These are phyloP conservation scores for Rhododendron mucronatum DNA, from an alignment of 148 eudicot genomes.

Conservation along the genomic window DNA sequence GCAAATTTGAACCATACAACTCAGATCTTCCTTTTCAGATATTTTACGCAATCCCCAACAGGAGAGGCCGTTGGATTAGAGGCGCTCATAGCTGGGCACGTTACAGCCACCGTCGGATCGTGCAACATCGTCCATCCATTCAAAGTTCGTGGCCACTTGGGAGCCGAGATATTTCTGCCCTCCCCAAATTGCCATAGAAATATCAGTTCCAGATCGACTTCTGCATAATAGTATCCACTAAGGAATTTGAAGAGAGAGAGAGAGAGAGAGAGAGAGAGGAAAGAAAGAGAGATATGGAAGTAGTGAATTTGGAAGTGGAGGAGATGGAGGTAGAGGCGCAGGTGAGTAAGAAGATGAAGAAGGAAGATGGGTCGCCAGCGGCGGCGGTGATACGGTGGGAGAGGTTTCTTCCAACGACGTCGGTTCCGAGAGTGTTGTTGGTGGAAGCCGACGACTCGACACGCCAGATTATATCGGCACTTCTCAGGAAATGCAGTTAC, in stretches of 20 bases:
- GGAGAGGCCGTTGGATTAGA: not conserved
- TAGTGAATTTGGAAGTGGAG: not conserved
- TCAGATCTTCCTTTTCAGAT: not conserved
- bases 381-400: not conserved
- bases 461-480: not conserved
- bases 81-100: not conserved
- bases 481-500: constrained; percentile 3
- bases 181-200: not conserved
- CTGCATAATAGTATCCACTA: not conserved
- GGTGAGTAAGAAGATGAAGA: not conserved
- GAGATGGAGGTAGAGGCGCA: not conserved
- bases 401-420: not conserved
- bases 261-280: not conserved
- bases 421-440: not conserved
- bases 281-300: not conserved
- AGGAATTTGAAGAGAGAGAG: not conserved
- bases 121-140: not conserved
- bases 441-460: not conserved
- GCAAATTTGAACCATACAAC: not conserved
- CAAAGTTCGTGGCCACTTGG: not conserved
- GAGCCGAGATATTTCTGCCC: not conserved
- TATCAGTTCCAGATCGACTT: not conserved
- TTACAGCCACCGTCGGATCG: not conserved
- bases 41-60: not conserved
- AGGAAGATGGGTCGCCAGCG: not conserved